Evolutionary conservation across 495 filamentous ascomycete species (phyloP), one percentile per base, ranked within the genome.

Genomic region (Friedmanniomyces simplex): DNA sequence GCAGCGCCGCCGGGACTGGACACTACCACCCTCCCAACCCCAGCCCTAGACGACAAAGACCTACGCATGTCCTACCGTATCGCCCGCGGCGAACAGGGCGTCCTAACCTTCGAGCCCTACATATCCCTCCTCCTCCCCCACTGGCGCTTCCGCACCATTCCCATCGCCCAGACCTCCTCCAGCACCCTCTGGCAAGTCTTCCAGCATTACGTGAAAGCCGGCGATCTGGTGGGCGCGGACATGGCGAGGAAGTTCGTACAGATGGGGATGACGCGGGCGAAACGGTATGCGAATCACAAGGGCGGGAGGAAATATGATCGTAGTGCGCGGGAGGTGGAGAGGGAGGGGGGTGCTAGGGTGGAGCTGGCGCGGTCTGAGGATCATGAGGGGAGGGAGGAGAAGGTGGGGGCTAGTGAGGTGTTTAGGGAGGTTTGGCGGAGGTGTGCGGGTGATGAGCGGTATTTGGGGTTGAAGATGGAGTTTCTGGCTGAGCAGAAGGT

Each of bases 181-280:
- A 22, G 50, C 0, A 61, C 56, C 12, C 69, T 80, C 1, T 76
- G 66, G 60, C 20, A 57, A 0, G 68, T 68, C 26, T 78, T 79
- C 54, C 49, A 69, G 4, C 62, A 65, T 36, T 78, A 75, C 59
- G 67, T 71, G 16, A 54, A 67, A 21, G 34, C 59, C 13, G 67
- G 67, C n/a, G 76, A 80, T 64, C 77, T 79, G 39, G 75, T 79
- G 2, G 77, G 77, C 11, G 77, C 76, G 69, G 77, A 79, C 34
- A 80, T 78, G 73, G 60, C 68, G 20, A 63, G 76, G 13, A 80
- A 79, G 56, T 80, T 79, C 60, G 66, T 80, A 22, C 76, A 78
- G 63, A 80, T 79, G 75, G 75, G 77, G 2, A 80, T 80, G 74
- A 78, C 75, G 24, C 57, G 77, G 16, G 69, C 74, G 21, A 76